phyloP scores from a whole-genome alignment of 495 filamentous ascomycete genomes.

The Neurospora terricola region DNA sequence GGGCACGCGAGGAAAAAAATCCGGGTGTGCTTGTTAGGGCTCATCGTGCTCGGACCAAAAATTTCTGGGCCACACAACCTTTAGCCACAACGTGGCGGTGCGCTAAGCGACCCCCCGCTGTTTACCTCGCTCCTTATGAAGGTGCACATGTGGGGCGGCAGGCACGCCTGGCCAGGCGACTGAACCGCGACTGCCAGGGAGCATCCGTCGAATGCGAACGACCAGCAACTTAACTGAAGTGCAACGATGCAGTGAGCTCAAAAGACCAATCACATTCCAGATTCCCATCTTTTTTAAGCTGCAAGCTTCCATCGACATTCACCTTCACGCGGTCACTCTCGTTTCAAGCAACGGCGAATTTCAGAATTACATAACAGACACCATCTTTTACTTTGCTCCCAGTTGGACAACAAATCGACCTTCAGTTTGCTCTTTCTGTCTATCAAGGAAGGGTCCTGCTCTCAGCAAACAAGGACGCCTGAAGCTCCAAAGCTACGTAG shows the following conservation, averaged over 20 bases:
- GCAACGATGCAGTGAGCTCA: background rate
- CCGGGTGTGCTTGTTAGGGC: conserved; percentile 29
- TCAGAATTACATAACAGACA: background rate
- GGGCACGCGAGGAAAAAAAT: conserved; percentile 23
- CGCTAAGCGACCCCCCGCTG: background rate
- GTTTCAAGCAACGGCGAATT: background rate
- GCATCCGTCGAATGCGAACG: background rate
- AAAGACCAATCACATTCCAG: background rate
- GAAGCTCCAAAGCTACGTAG: background rate
- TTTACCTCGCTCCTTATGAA: background rate
- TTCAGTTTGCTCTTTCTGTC: background rate
- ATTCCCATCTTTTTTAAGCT: background rate
- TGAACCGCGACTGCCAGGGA: background rate
- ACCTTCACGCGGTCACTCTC: background rate
- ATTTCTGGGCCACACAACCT: background rate
- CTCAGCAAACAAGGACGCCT: background rate
- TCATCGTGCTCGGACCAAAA: conserved; percentile 19
- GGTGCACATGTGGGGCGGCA: background rate
- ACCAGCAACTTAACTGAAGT: background rate
- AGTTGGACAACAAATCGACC: background rate
- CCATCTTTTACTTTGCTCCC: background rate
- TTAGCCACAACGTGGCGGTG: background rate
- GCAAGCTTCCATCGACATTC: background rate
- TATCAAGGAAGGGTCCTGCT: background rate
- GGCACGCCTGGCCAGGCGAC: background rate